These are phyloP conservation scores for Blastosporella zonata DNA, from an alignment of 1,284 basidiomycete species.

Conservation along the genomic window DNA sequence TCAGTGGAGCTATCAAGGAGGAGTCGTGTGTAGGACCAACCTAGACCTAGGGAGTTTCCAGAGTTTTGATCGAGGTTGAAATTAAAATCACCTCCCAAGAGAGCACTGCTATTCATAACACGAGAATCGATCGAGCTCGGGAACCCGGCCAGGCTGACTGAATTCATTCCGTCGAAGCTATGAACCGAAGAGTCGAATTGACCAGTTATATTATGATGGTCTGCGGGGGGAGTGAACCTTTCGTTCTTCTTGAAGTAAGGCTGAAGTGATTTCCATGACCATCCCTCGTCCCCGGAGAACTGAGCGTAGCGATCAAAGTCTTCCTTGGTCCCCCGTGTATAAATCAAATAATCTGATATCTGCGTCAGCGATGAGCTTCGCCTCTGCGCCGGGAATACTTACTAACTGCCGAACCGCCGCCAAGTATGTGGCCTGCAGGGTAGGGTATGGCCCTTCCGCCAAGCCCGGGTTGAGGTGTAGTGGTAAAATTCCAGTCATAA, in stretches of 20 bases:
- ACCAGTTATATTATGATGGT: conserved; percentile 27
- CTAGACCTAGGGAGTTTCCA: conserved; percentile 26
- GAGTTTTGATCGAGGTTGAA: conserved; percentile 30
- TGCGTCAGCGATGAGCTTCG: neutral
- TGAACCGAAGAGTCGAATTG: conserved; percentile 26
- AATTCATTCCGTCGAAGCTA: conserved; percentile 24
- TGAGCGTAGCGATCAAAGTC: conserved; percentile 33
- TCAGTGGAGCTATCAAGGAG: neutral
- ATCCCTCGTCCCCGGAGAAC: conserved; percentile 28
- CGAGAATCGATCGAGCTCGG: conserved; percentile 20
- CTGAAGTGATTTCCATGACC: conserved; percentile 37
- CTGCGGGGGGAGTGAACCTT: conserved; percentile 23
- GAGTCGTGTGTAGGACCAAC: neutral
- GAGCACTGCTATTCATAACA: conserved; percentile 2
- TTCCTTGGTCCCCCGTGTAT: conserved; percentile 35
- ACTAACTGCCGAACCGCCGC: conserved; percentile 28
- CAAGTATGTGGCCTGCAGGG: conserved; percentile 30
- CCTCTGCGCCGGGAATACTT: neutral
- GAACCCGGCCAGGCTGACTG: conserved; percentile 27
- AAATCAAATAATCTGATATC: conserved; percentile 26
- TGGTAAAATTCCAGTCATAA: conserved; percentile 31
- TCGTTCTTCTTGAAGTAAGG: conserved; percentile 32
- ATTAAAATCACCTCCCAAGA: conserved; percentile 9
- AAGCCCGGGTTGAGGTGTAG: conserved; percentile 26
- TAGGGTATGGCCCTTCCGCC: conserved; percentile 23